Conservation (phyloP, 2,329 filamentous ascomycete species). For the Albophoma yamanashiensis region DNA sequence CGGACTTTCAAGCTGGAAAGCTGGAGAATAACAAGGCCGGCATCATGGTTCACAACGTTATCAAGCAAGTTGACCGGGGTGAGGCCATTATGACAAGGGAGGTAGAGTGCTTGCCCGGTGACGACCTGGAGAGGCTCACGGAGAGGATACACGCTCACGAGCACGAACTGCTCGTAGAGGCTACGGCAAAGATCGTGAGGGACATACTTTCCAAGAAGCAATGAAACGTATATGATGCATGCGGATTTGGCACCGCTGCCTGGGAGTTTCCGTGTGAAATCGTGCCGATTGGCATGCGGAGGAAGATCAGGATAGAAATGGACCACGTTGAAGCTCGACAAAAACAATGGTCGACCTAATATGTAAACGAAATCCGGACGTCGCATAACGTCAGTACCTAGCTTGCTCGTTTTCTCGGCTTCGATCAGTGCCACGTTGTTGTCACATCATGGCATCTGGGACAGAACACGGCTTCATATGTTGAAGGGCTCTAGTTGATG, state of each 20-base stretch:
- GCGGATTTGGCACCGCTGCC: neutral
- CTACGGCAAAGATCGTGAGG: constrained; percentile 40
- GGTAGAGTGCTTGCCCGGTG: constrained; percentile 49
- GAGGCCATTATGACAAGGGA: constrained; percentile 42
- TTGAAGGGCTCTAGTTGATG: too few species aligned
- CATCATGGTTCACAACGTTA: constrained; percentile 84
- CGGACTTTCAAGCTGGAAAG: constrained; percentile 54
- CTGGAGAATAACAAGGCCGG: constrained; percentile 55
- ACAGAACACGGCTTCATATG: neutral
- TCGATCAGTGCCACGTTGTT: neutral
- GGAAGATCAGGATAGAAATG: neutral
- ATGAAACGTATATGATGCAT: neutral
- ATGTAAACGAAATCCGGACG: neutral
- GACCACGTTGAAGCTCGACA: neutral
- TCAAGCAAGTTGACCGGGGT: constrained; percentile 70
- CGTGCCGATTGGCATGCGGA: neutral
- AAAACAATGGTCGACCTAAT: neutral
- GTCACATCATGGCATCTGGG: neutral
- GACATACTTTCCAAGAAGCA: constrained; percentile 20
- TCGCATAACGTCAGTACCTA: neutral
- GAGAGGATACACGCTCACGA: constrained; percentile 66
- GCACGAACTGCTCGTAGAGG: constrained; percentile 70
- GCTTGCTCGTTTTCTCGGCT: neutral
- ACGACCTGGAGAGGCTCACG: constrained; percentile 56
- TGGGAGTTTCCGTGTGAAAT: neutral